A percentile compares a stretch with the other conserved stretches of the same genome.
phyloP scores from a whole-genome alignment of 2,329 filamentous ascomycete genomes.

The Aspergillus oerlinghausenensis region DNA sequence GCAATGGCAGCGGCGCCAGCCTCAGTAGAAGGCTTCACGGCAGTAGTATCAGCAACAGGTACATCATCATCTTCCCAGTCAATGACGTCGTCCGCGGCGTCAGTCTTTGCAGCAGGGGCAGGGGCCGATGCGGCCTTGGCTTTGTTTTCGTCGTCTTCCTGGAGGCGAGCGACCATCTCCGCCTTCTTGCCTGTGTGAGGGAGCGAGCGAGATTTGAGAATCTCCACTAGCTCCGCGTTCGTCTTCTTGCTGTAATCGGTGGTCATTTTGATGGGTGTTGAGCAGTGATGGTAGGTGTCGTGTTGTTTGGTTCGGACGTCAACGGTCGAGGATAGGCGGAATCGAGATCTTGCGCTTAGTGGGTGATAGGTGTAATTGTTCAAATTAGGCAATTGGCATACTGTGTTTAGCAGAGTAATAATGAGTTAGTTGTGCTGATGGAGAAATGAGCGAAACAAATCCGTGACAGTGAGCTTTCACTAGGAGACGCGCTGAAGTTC shows the following conservation, averaged over 20 bases:
- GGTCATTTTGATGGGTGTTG: slow-evolving; percentile 26
- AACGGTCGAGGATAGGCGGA: not conserved
- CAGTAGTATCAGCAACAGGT: slow-evolving; percentile 21
- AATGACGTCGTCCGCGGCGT: slow-evolving; percentile 40
- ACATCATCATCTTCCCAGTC: slow-evolving; percentile 43
- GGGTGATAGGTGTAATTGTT: not conserved
- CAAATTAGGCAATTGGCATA: not conserved
- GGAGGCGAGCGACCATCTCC: slow-evolving; percentile 45
- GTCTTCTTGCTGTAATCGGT: slow-evolving; percentile 49
- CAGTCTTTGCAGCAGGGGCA: slow-evolving; percentile 22
- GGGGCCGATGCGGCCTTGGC: slow-evolving; percentile 9
- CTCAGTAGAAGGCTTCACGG: slow-evolving; percentile 27
- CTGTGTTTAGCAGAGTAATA: not conserved
- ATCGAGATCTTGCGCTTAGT: not conserved
- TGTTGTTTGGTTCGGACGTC: not conserved
- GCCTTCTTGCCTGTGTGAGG: slow-evolving; percentile 48
- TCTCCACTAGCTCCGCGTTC: slow-evolving; percentile 46
- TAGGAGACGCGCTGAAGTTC: not conserved
- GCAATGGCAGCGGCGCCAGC: slow-evolving; percentile 31
- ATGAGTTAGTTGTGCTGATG: not conserved
- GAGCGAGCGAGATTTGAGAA: slow-evolving; percentile 46
- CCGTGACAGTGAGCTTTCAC: not conserved
- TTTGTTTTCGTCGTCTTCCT: slow-evolving; percentile 38
- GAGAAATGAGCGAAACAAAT: not conserved
- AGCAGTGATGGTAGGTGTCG: slow-evolving; percentile 1